Percentiles rank a stretch among this genome's conserved stretches.
These are phyloP conservation scores for Leccinellum rugosiceps DNA, from an alignment of 768 basidiomycete species.

Conservation along the genomic window DNA sequence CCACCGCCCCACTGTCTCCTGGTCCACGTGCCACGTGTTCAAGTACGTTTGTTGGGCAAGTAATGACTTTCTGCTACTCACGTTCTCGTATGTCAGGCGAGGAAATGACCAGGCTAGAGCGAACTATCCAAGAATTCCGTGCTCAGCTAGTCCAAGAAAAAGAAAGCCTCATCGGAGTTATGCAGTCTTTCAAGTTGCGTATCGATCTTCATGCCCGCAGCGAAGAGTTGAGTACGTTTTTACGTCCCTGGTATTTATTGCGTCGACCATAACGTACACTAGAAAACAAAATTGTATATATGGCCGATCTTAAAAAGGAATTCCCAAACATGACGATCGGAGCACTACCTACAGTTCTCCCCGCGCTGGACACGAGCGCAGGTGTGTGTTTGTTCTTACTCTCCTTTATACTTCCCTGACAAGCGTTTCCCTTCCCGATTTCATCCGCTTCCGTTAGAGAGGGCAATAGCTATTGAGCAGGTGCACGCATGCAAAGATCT, in stretches of 20 bases:
- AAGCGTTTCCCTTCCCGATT: neutral
- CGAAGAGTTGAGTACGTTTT: neutral
- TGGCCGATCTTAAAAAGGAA: too few species aligned
- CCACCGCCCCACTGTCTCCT: neutral
- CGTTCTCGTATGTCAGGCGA: neutral
- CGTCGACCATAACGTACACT: neutral
- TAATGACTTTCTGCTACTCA: neutral
- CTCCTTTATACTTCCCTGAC: too few species aligned
- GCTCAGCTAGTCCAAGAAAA: neutral
- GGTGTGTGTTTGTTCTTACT: too few species aligned
- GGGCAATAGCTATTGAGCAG: neutral
- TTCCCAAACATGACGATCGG: too few species aligned
- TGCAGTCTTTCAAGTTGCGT: neutral
- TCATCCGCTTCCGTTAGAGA: neutral
- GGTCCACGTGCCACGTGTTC: too few species aligned
- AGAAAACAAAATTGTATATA: neutral
- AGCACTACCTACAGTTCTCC: too few species aligned
- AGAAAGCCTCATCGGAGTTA: neutral
- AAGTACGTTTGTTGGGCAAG: neutral
- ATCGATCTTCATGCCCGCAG: neutral
- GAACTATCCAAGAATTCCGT: too few species aligned
- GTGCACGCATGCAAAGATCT: neutral
- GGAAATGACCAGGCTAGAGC: neutral
- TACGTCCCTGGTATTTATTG: neutral
- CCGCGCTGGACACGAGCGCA: too few species aligned